A percentile compares a stretch with the other conserved stretches of the same genome.
Conservation (phyloP, 2,329 filamentous ascomycete species). For the Aquanectria penicillioides region DNA sequence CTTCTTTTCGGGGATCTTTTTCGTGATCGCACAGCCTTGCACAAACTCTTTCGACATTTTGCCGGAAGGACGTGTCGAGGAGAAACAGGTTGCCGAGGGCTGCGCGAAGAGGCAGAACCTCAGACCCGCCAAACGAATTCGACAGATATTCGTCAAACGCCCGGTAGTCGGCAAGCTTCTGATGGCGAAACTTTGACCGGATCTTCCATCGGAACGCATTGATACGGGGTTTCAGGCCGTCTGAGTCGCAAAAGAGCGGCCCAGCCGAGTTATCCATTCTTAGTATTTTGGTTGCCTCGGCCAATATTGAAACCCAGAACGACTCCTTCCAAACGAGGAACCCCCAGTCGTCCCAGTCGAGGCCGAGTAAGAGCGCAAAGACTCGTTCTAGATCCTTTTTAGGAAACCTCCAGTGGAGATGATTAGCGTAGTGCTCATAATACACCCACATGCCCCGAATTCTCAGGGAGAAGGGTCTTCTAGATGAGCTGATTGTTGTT, state of each 20-base stretch:
- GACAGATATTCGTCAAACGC: conserved; percentile 6
- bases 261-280: neutral
- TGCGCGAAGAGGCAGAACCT: conserved; percentile 5
- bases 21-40: neutral
- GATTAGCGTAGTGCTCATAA: neutral
- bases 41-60: neutral
- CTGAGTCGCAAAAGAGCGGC: neutral
- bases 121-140: neutral
- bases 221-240: neutral
- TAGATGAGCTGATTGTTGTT: too few relatives aligned
- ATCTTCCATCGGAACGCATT: conserved; percentile 3
- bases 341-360: conserved; percentile 20
- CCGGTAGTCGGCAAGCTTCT: conserved; percentile 8
- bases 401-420: neutral
- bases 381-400: conserved; percentile 11
- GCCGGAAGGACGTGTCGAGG: conserved; percentile 5
- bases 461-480: too few relatives aligned
- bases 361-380: neutral
- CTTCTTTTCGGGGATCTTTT: neutral
- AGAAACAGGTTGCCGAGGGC: conserved; percentile 10
- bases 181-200: neutral
- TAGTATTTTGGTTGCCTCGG: neutral
- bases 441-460: neutral
- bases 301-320: conserved; percentile 13
- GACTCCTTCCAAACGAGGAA: conserved; percentile 8